Evolutionary conservation across 2,329 filamentous ascomycete species (phyloP), one percentile per base, ranked within the genome.

Genomic region (Colletotrichum navitas): DNA sequence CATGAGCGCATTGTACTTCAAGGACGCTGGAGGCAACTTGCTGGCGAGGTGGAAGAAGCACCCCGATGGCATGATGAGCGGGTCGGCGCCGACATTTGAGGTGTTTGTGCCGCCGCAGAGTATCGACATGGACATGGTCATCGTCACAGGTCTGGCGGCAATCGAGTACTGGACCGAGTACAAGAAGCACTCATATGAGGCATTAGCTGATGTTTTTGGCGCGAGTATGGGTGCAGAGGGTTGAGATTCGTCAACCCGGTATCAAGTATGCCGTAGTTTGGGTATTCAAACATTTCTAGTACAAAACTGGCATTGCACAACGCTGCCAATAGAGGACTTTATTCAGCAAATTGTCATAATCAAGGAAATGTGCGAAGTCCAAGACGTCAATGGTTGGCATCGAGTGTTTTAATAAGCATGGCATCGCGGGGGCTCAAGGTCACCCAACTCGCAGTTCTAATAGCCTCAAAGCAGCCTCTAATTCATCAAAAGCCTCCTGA

Each of bases 41-140:
- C 29, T 73, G 47, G 68, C 63, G 7, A 66, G 60, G 6, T 71
- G 55, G 55, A 47, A 36, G 32, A 65, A 26, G 36, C 39, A 52
- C 29, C 63, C 71, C 2, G 63, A 68, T 21, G 71, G 71, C 10
- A 49, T 55, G 41, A 21, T 52, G 8, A 39, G 34, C 60, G 45
- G 24, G 24, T 63, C 60, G 8, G 16, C 62, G 3, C 64, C 71
- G n/a, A 63, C 55, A 2, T 73, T 73, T 60, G 68, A 68, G 60
- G 54, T 68, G 29, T 72, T 51, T 34, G 55, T 73, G 12, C 71
- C 63, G 34, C 59, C 68, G 14, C 60, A 55, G 55, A 73, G 55
- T 7, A 51, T 73, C n/a, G 71, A 72, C 2, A 68, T 72, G 60
- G 71, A 72, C 24, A 63, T 72, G 68, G 29, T 73, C 0, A 47